Conservation (phyloP, 2,329 filamentous ascomycete genomes). For the Penicillium brasilianum region DNA sequence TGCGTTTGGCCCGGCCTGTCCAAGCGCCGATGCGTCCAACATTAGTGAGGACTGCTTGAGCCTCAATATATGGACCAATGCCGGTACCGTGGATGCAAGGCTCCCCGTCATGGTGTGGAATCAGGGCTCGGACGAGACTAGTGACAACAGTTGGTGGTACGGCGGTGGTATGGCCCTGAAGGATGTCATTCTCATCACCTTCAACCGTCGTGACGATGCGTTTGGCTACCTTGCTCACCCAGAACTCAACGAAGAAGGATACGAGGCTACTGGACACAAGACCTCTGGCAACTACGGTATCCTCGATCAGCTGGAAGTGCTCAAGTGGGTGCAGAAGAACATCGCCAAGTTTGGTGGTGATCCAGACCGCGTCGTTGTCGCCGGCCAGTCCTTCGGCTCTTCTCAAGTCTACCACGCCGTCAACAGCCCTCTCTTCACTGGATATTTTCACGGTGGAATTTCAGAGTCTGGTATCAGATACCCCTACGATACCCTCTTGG, state of each 20-base stretch:
- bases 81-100: constrained; percentile 26
- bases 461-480: constrained; percentile 38
- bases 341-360: constrained; percentile 61
- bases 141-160: constrained; percentile 32
- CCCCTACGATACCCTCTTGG: constrained; percentile 36
- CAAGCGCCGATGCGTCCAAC: constrained; percentile 17
- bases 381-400: constrained; percentile 38
- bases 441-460: constrained; percentile 39
- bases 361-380: constrained; percentile 53
- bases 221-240: constrained; percentile 36
- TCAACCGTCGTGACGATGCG: constrained; percentile 36
- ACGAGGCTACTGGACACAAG: constrained; percentile 28
- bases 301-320: constrained; percentile 58
- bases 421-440: constrained; percentile 37
- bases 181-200: constrained; percentile 36
- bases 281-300: constrained; percentile 46
- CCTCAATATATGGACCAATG: constrained; percentile 40
- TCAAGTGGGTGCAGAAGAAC: constrained; percentile 61
- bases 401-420: constrained; percentile 39
- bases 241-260: constrained; percentile 33
- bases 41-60: constrained; percentile 42
- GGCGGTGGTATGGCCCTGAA: constrained; percentile 38
- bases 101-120: constrained; percentile 40
- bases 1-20: constrained; percentile 26
- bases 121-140: constrained; percentile 35